Base-by-base conservation (phyloP, 257 asterid genomes). In the Thymus mandschuricus region DNA sequence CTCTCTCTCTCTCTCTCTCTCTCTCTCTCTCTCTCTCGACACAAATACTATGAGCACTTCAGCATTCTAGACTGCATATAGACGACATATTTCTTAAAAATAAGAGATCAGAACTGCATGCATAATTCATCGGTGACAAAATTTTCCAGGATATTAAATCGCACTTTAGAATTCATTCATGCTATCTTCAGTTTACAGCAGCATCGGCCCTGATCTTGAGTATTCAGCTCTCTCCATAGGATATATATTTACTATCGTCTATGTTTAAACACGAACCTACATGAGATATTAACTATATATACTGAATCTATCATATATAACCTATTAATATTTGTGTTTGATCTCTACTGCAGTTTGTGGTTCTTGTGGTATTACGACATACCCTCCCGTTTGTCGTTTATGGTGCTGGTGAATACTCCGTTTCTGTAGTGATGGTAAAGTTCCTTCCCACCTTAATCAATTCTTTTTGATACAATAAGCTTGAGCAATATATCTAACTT, bases 361-460 rank as follows among this genome's bases (percentile, higher is more conserved):
- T 85, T 63, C 88, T 91, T 75, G 84, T 91, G 79, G 86, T 93
- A 21, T 40, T 87, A 69, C 90, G 92, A 4, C 91, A 87, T 57
- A 81, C 87, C 61, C 74, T 85, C 50, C 89, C 94, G 8, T 70
- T 83, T 78, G 45, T 84, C 69, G 34, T 85, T 9, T 81, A 84
- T 57, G 86, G 84, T 30, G 76, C 84, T 5, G 82, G 81, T 48
- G 89, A 83, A 72, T 80, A 87, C 84, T 82, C 87, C 3, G 21
- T 82, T 46, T 66, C 88, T 70, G 60, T 80, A 70, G 54, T 75
- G 70, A 72, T 79, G 86, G 94, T 87, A 76, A 76, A 84, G 64
- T 70, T 52, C 6, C 67, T 61, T 54, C 8, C 52, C 15, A 58
- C 28, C 61, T 60, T 50, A 51, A 48, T 60, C 44, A 57, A 48